Evolutionary conservation across 768 basidiomycete species (phyloP), one percentile per base, ranked within the genome.

Genomic region (Tricholoma hemisulphureum): DNA sequence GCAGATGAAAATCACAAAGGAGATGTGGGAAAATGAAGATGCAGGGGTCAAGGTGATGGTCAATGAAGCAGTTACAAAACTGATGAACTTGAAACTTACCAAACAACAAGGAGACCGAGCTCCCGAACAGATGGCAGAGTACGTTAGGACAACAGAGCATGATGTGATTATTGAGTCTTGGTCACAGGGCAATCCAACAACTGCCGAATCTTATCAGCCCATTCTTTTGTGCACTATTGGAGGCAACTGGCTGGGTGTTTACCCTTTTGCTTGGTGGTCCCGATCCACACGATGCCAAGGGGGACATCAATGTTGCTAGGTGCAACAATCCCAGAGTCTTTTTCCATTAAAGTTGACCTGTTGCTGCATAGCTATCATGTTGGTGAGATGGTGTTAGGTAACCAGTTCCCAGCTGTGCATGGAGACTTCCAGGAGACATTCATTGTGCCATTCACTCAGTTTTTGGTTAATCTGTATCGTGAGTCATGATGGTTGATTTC

Each of bases 261-360:
- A n/a, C n/a, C n/a, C n/a, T n/a, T n/a, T n/a, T n/a, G n/a, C n/a
- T n/a, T n/a, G n/a, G n/a, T n/a, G n/a, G 48, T 16, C 48, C 48
- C 1, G 11, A 50, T 16, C 48, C 48, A 31, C 16, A 26, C 35
- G 34, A 49, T 45, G n/a, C n/a, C 16, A 37, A 34, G 14, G 54
- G 54, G 4, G 54, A 55, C 7, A 48, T 55, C 20, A 55, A 39
- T 31, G 58, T 55, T 10, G 54, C 54, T 18, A 58, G 57, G 57
- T 58, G 9, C 32, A n/a, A 7, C 48, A 11, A n/a, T n/a, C 28
- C 31, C 29, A 14, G 26, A 6, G 31, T 31, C 26, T 10, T 16
- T n/a, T 14, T 56, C 20, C 8, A 26, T 14, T 34, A 7, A 29
- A 34, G 32, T 35, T 13, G 4, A 23, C 16, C 16, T 9, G 11